Evolutionary conservation across 306 rosid genomes (phyloP).

Genomic region (Rosa lucieae): DNA sequence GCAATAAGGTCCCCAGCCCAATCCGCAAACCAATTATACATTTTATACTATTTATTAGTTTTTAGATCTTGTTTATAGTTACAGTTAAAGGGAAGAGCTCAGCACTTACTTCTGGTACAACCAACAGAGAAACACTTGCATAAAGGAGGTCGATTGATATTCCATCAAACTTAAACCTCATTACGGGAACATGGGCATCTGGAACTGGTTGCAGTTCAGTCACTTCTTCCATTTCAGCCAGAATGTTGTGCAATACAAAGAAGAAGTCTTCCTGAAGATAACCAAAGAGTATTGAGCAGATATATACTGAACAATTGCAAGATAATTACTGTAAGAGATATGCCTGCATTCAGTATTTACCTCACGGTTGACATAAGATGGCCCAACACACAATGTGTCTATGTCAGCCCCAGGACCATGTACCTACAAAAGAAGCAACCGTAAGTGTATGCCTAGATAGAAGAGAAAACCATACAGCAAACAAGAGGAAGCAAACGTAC

Average conservation of each 20-base stretch:
- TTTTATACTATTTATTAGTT: neutral
- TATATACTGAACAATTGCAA: slow-evolving; percentile 6
- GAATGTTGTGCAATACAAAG: slow-evolving; percentile 61
- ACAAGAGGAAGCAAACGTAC: slow-evolving; percentile 42
- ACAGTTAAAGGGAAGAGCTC: neutral
- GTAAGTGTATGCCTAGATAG: slow-evolving; percentile 1
- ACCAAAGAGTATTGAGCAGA: slow-evolving; percentile 11
- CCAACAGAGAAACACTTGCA: slow-evolving; percentile 72
- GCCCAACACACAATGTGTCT: slow-evolving; percentile 88
- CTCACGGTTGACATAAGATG: slow-evolving; percentile 78
- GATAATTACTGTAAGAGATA: neutral
- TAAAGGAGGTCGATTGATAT: slow-evolving; percentile 86
- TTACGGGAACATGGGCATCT: slow-evolving; percentile 95
- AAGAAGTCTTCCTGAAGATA: slow-evolving; percentile 79
- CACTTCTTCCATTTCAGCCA: slow-evolving; percentile 80
- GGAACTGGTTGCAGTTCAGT: slow-evolving; percentile 88
- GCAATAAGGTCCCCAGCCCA: neutral
- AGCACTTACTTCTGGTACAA: slow-evolving; percentile 87
- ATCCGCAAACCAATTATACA: neutral
- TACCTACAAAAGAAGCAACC: slow-evolving; percentile 39
- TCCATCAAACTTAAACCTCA: slow-evolving; percentile 86
- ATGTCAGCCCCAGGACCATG: slow-evolving; percentile 93
- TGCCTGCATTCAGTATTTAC: slow-evolving; percentile 25
- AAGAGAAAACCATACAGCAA: neutral
- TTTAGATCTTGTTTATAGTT: neutral